Evolutionary conservation across 495 filamentous ascomycete species (phyloP).

Genomic region (Trichocladium antarcticum): DNA sequence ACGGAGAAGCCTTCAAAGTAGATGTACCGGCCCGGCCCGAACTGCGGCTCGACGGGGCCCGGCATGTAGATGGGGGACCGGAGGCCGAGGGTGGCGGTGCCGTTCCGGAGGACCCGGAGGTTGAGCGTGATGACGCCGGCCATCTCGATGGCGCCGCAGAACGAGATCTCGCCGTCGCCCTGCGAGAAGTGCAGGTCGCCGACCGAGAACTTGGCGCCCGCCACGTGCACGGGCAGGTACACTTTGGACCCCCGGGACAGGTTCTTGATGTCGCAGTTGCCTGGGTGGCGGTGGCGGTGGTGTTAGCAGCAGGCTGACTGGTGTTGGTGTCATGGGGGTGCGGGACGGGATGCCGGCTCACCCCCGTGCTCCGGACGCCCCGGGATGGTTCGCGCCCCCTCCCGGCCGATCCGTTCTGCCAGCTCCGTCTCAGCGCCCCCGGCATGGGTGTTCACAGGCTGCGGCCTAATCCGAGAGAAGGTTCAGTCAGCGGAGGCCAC

Average conservation of each 20-base stretch:
- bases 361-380: slow-evolving; percentile 57
- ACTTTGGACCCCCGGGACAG: slow-evolving; percentile 68
- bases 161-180: slow-evolving; percentile 88
- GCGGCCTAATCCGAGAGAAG: slow-evolving; percentile 31
- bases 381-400: slow-evolving; percentile 83
- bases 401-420: slow-evolving; percentile 64
- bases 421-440: slow-evolving; percentile 52
- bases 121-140: slow-evolving; percentile 87
- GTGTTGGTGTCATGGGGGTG: neutral
- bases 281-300: slow-evolving; percentile 18
- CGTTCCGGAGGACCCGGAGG: slow-evolving; percentile 77
- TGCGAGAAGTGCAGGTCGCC: slow-evolving; percentile 88
- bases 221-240: slow-evolving; percentile 74
- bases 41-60: slow-evolving; percentile 85
- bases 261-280: slow-evolving; percentile 88
- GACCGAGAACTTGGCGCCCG: slow-evolving; percentile 84
- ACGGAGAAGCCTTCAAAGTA: slow-evolving; percentile 95
- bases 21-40: slow-evolving; percentile 72
- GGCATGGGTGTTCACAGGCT: slow-evolving; percentile 58
- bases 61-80: slow-evolving; percentile 84
- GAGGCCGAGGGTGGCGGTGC: slow-evolving; percentile 63
- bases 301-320: too few species aligned
- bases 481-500: neutral
- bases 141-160: slow-evolving; percentile 97
- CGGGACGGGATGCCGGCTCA: slow-evolving; percentile 22